These are phyloP conservation scores for Cladorrhinum samala DNA, from an alignment of 495 filamentous ascomycete species.

Conservation along the genomic window DNA sequence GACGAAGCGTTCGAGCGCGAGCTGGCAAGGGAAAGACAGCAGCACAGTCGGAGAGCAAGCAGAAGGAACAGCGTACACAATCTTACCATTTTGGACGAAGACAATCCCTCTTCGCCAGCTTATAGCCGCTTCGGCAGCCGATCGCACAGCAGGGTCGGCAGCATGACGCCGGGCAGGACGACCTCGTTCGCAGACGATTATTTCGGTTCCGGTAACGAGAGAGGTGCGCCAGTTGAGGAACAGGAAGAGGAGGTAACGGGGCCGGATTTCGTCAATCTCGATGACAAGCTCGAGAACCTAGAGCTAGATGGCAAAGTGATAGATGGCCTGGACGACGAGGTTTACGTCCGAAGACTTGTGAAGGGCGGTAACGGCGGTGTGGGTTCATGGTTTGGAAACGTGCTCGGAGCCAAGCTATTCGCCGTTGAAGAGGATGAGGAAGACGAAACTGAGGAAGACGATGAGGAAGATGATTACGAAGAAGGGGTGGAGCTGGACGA, in stretches of 20 bases:
- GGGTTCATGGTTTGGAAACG: constrained; percentile 67
- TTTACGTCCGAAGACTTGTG: constrained; percentile 47
- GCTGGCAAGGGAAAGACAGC: constrained; percentile 29
- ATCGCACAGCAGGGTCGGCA: constrained; percentile 36
- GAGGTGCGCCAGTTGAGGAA: neutral
- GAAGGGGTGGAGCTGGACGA: constrained; percentile 17
- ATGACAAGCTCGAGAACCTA: constrained; percentile 41
- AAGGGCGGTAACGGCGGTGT: constrained; percentile 58
- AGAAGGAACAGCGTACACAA: constrained; percentile 24
- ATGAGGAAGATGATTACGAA: constrained; percentile 36
- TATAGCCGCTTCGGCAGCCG: constrained; percentile 40
- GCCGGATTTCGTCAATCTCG: constrained; percentile 56
- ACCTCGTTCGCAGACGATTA: constrained; percentile 22
- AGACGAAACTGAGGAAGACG: constrained; percentile 41
- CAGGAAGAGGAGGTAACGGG: constrained; percentile 38
- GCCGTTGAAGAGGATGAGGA: constrained; percentile 56
- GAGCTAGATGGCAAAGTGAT: constrained; percentile 30
- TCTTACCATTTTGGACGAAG: constrained; percentile 24
- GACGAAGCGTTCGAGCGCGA: constrained; percentile 41
- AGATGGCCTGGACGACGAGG: constrained; percentile 41
- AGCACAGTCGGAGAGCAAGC: constrained; percentile 4
- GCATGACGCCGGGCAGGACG: constrained; percentile 30
- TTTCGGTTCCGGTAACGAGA: constrained; percentile 5
- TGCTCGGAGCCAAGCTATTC: constrained; percentile 74
- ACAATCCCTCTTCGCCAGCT: constrained; percentile 25